Evolutionary conservation across 2,329 filamentous ascomycete genomes (phyloP).

Genomic region (Aspergillus amoenus): DNA sequence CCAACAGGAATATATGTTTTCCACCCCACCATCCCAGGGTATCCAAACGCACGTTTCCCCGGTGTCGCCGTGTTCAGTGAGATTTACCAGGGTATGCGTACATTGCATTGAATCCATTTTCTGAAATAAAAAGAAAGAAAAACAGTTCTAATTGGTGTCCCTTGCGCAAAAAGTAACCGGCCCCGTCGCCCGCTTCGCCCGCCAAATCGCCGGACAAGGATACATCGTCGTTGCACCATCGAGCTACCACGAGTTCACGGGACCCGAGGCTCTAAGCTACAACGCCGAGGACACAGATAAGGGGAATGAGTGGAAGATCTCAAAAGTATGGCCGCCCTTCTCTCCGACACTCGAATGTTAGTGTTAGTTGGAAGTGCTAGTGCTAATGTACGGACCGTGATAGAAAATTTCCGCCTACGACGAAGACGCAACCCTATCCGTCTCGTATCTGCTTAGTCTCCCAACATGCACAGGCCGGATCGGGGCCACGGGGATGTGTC

Average conservation of each 20-base stretch:
- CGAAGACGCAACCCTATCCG: slow-evolving; percentile 67
- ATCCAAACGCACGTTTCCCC: slow-evolving; percentile 85
- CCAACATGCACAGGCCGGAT: slow-evolving; percentile 79
- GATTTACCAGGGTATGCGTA: slow-evolving; percentile 79
- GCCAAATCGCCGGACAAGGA: slow-evolving; percentile 87
- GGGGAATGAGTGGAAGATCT: slow-evolving; percentile 83
- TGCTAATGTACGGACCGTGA: not conserved
- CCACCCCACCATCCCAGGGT: slow-evolving; percentile 79
- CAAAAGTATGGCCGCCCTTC: slow-evolving; percentile 56
- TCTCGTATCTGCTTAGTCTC: slow-evolving; percentile 69
- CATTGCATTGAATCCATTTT: not conserved
- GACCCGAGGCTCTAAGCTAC: slow-evolving; percentile 79
- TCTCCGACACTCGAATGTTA: not conserved
- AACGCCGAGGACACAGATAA: slow-evolving; percentile 83
- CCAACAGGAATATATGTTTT: slow-evolving; percentile 78
- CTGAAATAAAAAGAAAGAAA: not conserved
- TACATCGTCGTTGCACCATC: slow-evolving; percentile 91
- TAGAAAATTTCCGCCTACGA: slow-evolving; percentile 84
- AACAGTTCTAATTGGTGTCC: not conserved
- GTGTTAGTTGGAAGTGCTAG: not conserved
- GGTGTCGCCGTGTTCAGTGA: slow-evolving; percentile 88
- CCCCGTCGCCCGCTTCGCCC: slow-evolving; percentile 82
- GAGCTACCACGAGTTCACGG: slow-evolving; percentile 90
- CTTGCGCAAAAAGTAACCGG: slow-evolving; percentile 67
- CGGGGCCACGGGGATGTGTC: slow-evolving; percentile 84